Evolutionary conservation across 1,284 basidiomycete genomes (phyloP).

Genomic region (Cystobasidiaceae sp.): DNA sequence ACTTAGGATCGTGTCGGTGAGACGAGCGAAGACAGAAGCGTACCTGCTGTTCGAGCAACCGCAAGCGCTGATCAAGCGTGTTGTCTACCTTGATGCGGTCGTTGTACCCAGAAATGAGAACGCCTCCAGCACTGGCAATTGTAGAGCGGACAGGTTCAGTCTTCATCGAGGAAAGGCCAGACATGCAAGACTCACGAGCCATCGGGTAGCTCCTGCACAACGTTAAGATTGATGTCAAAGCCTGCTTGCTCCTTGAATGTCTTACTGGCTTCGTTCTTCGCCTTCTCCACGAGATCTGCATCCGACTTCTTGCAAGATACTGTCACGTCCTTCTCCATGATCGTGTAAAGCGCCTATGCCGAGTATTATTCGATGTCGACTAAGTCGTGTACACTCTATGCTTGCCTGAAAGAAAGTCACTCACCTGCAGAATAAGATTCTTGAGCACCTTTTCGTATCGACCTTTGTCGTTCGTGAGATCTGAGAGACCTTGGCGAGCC

Average conservation of each 20-base stretch:
- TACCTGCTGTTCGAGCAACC: conserved; percentile 80
- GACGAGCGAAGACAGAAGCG: conserved; percentile 41
- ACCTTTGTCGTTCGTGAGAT: conserved; percentile 63
- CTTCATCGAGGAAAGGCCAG: background rate
- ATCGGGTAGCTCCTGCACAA: conserved; percentile 64
- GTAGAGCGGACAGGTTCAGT: background rate
- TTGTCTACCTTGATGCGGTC: conserved; percentile 83
- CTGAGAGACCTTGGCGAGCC: conserved; percentile 61
- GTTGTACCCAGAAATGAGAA: conserved; percentile 66
- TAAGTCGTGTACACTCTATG: background rate
- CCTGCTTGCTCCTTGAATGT: conserved; percentile 73
- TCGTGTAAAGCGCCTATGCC: conserved; percentile 54
- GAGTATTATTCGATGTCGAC: too few relatives aligned
- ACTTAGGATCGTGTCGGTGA: background rate
- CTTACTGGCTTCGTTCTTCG: conserved; percentile 59
- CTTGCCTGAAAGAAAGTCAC: conserved; percentile 30
- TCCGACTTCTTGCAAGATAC: conserved; percentile 64
- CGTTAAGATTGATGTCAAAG: conserved; percentile 57
- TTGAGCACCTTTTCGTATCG: conserved; percentile 74
- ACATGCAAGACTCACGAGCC: conserved; percentile 58
- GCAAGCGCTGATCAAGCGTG: conserved; percentile 79
- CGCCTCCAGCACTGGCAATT: conserved; percentile 66
- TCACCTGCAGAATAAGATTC: conserved; percentile 71
- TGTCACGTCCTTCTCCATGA: conserved; percentile 65
- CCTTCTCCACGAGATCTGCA: conserved; percentile 55